phyloP scores from a whole-genome alignment of 768 basidiomycete species.

The Tulasnella sp. region DNA sequence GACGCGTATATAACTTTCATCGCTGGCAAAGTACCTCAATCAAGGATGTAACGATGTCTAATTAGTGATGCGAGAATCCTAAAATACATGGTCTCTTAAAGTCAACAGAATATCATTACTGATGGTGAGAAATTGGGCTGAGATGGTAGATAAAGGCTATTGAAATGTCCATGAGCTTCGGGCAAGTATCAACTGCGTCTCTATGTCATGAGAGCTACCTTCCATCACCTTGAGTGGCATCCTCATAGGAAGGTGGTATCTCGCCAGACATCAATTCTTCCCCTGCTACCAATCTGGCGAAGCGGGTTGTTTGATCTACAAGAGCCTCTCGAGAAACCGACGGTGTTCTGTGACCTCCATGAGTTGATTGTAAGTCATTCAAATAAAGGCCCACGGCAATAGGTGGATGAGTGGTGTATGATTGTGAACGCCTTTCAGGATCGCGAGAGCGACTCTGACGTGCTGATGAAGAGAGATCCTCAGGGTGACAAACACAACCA shows the following conservation, averaged over 20 bases:
- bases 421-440: too few species aligned
- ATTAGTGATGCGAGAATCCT: too few species aligned
- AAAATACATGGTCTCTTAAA: neutral
- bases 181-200: neutral
- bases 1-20: neutral
- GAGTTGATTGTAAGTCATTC: too few species aligned
- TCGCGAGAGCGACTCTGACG: too few species aligned
- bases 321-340: too few species aligned
- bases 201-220: neutral
- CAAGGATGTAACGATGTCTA: slow-evolving; percentile 3
- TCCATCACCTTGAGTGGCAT: slow-evolving; percentile 4
- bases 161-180: neutral
- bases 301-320: slow-evolving; percentile 35
- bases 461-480: too few species aligned
- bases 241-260: slow-evolving; percentile 63
- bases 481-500: slow-evolving; percentile 3
- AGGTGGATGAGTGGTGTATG: too few species aligned
- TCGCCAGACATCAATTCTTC: slow-evolving; percentile 73
- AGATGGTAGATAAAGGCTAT: neutral
- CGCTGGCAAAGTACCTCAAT: neutral
- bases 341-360: too few species aligned
- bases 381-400: too few species aligned
- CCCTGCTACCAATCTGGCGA: slow-evolving; percentile 71
- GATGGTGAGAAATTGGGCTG: neutral
- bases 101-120: neutral